phyloP scores from a whole-genome alignment of 2,329 filamentous ascomycete genomes.

The Neoarthrinium moseri region DNA sequence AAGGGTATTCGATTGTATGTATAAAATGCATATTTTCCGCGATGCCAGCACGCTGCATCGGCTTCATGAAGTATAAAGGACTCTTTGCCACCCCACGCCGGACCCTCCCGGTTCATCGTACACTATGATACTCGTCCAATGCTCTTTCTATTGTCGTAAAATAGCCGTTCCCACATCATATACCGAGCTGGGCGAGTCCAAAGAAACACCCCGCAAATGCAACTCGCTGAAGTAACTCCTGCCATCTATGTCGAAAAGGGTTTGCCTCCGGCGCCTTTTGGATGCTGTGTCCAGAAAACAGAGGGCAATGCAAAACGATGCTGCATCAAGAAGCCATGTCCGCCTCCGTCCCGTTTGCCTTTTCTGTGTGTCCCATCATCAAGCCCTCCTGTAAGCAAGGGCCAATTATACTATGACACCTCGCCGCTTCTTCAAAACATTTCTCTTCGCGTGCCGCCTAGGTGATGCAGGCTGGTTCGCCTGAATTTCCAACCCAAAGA shows the following conservation, averaged over 20 bases:
- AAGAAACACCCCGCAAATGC: neutral
- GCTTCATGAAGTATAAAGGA: neutral
- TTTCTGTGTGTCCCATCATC: too few species aligned
- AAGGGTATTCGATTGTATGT: constrained; percentile 5
- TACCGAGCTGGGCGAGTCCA: neutral
- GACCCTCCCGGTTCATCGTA: constrained; percentile 3
- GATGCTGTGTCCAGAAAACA: neutral
- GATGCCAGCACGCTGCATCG: neutral
- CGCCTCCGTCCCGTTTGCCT: too few species aligned
- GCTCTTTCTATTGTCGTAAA: constrained; percentile 4
- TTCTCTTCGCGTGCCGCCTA: constrained; percentile 1
- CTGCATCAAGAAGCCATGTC: too few species aligned
- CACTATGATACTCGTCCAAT: constrained; percentile 3
- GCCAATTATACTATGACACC: neutral
- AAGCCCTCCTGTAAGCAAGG: neutral
- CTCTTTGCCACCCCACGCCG: neutral
- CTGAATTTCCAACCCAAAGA: constrained; percentile 3
- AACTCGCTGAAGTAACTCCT: neutral
- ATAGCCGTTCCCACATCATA: neutral
- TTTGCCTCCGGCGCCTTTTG: neutral
- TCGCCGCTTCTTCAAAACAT: constrained; percentile 10
- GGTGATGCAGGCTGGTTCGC: neutral
- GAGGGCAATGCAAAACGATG: too few species aligned
- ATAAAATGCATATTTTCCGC: neutral
- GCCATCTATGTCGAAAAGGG: neutral